These are phyloP conservation scores for Hypoxylon sp. DNA, from an alignment of 2,329 filamentous ascomycete species.

Conservation along the genomic window DNA sequence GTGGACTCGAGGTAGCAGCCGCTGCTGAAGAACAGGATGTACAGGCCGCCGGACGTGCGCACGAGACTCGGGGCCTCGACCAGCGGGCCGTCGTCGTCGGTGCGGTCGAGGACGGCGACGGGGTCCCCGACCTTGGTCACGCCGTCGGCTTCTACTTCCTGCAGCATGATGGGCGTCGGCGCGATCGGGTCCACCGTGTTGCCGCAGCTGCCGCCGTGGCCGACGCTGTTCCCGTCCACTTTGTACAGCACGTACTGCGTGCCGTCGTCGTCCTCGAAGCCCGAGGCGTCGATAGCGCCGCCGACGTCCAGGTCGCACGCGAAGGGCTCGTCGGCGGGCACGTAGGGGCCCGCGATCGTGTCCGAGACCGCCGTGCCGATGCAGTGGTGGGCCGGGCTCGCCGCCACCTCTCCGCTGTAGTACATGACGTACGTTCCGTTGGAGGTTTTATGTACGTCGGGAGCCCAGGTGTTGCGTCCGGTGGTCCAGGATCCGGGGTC, in stretches of 20 bases:
- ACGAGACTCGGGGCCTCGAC: slow-evolving; percentile 71
- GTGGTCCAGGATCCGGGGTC: slow-evolving; percentile 65
- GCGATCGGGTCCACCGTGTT: slow-evolving; percentile 57
- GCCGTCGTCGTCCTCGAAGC: slow-evolving; percentile 67
- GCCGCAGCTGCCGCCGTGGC: slow-evolving; percentile 57
- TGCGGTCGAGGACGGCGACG: slow-evolving; percentile 60
- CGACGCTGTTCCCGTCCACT: slow-evolving; percentile 71
- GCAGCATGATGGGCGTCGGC: slow-evolving; percentile 68
- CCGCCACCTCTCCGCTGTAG: slow-evolving; percentile 63
- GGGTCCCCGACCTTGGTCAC: slow-evolving; percentile 64
- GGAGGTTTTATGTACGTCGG: slow-evolving; percentile 65
- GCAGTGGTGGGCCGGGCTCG: slow-evolving; percentile 62
- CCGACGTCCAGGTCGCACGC: slow-evolving; percentile 65
- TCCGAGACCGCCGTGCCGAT: slow-evolving; percentile 66
- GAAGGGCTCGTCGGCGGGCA: slow-evolving; percentile 59
- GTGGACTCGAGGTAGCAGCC: slow-evolving; percentile 66
- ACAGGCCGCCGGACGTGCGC: slow-evolving; percentile 59
- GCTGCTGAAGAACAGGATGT: slow-evolving; percentile 72
- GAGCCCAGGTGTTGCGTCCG: slow-evolving; percentile 68
- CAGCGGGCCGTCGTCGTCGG: slow-evolving; percentile 62
- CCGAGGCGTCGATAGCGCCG: slow-evolving; percentile 72
- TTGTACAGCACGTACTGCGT: slow-evolving; percentile 73
- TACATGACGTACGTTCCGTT: slow-evolving; percentile 70
- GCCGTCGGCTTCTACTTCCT: slow-evolving; percentile 63
- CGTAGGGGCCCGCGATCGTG: slow-evolving; percentile 64